Percentiles rank a stretch among this genome's conserved stretches.
phyloP scores from a whole-genome alignment of 2,329 filamentous ascomycete genomes.

The Venturiaceae sp. region DNA sequence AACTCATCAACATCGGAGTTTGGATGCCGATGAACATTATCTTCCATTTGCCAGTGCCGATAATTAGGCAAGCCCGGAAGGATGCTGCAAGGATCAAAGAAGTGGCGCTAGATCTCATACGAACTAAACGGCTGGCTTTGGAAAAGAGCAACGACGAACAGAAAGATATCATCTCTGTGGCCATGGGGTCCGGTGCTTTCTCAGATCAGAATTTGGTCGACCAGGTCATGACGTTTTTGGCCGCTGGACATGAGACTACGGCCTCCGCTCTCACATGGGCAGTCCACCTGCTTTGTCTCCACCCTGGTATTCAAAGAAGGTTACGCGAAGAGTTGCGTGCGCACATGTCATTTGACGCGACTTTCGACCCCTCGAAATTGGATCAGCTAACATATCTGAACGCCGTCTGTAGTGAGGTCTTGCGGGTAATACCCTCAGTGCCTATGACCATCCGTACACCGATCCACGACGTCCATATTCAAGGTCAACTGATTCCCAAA shows the following conservation, averaged over 20 bases:
- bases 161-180: constrained; percentile 27
- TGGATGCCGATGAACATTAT: constrained; percentile 31
- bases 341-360: constrained; percentile 18
- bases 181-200: constrained; percentile 28
- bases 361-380: constrained; percentile 39
- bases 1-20: constrained; percentile 27
- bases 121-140: constrained; percentile 54
- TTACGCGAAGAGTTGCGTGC: constrained; percentile 41
- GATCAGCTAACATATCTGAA: constrained; percentile 71
- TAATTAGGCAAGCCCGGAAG: constrained; percentile 46
- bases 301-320: constrained; percentile 37
- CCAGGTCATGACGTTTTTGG: constrained; percentile 31
- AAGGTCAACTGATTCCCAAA: constrained; percentile 56
- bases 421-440: constrained; percentile 65
- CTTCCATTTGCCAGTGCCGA: constrained; percentile 52
- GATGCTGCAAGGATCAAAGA: constrained; percentile 36
- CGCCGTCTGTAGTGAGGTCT: constrained; percentile 67
- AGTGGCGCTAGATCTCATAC: constrained; percentile 59
- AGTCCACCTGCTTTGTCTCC: constrained; percentile 39
- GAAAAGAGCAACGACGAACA: constrained; percentile 32
- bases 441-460: constrained; percentile 61
- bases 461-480: constrained; percentile 53
- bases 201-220: constrained; percentile 29
- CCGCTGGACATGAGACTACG: constrained; percentile 16
- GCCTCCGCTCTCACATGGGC: constrained; percentile 41